These are phyloP conservation scores for Pouteria glomerata DNA, from an alignment of 148 eudicot genomes.

Conservation along the genomic window DNA sequence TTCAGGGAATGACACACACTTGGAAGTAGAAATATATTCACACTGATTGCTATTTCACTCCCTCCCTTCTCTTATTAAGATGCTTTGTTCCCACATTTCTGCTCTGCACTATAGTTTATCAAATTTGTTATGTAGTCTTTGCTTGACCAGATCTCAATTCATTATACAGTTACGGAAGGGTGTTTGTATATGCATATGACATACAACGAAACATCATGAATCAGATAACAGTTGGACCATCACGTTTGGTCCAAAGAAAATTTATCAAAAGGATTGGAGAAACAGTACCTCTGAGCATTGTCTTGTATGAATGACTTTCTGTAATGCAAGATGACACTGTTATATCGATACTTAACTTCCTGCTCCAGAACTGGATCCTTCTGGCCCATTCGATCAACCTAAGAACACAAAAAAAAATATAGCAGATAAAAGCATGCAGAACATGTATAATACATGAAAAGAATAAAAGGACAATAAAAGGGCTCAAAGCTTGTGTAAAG, in stretches of 20 bases:
- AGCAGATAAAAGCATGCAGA: not conserved
- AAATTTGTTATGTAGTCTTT: no score
- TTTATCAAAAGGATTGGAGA: slow-evolving; percentile 5
- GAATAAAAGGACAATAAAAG: not conserved
- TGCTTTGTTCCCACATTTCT: slow-evolving; percentile 2
- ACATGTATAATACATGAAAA: not conserved
- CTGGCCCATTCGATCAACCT: slow-evolving; percentile 86
- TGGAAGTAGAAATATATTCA: not conserved
- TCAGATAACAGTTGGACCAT: not conserved
- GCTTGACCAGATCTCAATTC: no score
- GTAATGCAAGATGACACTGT: slow-evolving; percentile 78
- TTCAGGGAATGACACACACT: no score
- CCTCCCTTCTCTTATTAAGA: not conserved
- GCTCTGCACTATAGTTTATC: not conserved
- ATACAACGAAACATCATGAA: not conserved
- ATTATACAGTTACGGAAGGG: no score
- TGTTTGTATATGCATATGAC: no score
- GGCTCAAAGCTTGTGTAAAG: not conserved
- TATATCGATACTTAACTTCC: slow-evolving; percentile 87
- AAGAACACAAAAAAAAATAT: slow-evolving; percentile 16
- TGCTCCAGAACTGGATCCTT: slow-evolving; percentile 82
- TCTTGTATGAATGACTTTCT: slow-evolving; percentile 92
- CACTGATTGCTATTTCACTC: not conserved
- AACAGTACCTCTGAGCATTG: slow-evolving; percentile 79
- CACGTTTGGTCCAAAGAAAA: not conserved